A percentile compares a stretch with the other conserved stretches of the same genome.
phyloP scores from a whole-genome alignment of 2,329 filamentous ascomycete genomes.

The Fusarium domesticum region DNA sequence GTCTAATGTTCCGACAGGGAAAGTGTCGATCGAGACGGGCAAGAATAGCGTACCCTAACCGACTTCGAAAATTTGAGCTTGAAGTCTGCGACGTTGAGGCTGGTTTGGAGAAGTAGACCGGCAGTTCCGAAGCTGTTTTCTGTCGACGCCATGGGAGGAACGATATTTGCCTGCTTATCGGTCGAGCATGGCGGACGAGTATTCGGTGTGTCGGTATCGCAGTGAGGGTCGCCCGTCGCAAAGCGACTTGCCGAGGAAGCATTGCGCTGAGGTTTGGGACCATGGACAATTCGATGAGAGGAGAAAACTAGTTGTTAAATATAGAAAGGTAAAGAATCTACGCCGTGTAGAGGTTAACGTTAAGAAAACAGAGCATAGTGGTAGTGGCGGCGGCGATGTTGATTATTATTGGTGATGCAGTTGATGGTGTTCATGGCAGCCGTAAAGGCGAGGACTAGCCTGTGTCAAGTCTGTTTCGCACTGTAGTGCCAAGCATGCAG shows the following conservation, averaged over 20 bases:
- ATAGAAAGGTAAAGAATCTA: conserved; percentile 4
- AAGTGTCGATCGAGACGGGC: neutral
- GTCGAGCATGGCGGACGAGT: conserved; percentile 20
- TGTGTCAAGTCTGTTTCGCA: neutral
- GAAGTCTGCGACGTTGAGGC: conserved; percentile 6
- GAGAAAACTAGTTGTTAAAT: neutral
- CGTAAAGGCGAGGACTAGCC: neutral
- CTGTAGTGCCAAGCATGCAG: neutral
- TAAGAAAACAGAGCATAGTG: conserved; percentile 21
- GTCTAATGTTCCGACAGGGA: neutral
- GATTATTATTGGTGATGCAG: conserved; percentile 1
- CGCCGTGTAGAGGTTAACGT: conserved; percentile 2
- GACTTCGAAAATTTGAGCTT: conserved; percentile 22
- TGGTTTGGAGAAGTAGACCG: conserved; percentile 34
- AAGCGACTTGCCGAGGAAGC: conserved; percentile 24
- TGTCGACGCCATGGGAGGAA: conserved; percentile 35
- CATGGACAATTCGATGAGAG: neutral
- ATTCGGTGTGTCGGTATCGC: conserved; percentile 21
- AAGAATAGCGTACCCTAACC: conserved; percentile 29
- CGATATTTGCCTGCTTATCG: conserved; percentile 30
- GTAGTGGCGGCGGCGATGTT: conserved; percentile 13
- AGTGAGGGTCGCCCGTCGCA: conserved; percentile 24
- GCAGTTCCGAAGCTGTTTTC: conserved; percentile 20
- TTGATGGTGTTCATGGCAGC: conserved; percentile 4
- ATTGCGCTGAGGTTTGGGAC: conserved; percentile 14